Evolutionary conservation across 1,284 basidiomycete genomes (phyloP), one percentile per base, ranked within the genome.

Genomic region (Ganoderma leucocontextum): DNA sequence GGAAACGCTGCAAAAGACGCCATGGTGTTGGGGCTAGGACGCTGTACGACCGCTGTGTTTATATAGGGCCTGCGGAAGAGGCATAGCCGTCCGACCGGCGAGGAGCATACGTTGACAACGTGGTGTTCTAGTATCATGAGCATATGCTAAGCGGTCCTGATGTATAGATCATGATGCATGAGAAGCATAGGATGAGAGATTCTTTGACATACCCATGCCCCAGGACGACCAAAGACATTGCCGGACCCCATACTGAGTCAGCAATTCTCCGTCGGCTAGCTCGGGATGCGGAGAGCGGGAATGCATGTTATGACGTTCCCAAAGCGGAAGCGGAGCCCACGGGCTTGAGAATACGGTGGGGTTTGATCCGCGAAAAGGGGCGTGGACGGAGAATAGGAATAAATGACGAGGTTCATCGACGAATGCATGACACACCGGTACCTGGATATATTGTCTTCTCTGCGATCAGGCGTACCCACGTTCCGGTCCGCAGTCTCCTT

Each of bases 221-320:
- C 13, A 53, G 5, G 7, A 15, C 52, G 25, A 29, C 1, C 15
- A 9, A 13, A 52, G 47, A 38, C 55, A 58, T 38, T 38, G 55
- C 35, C 55, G 55, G n/a, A 35, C 4, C 55, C 55, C 55, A 15
- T 12, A 33, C 33, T 58, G 38, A 58, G 35, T 57, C 53, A 57
- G 53, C 53, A 0, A 35, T 9, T 29, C 17, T 36, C 33, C 33
- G n/a, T 57, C 29, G 17, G 17, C 29, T n/a, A 35, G 13, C 29
- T n/a, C 19, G 17, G 55, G 55, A 38, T 12, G 55, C 35, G 17
- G 33, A 36, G 25, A 33, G 25, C 53, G 17, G 17, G 25, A 33
- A 10, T 17, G 17, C 17, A 15, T 2, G 13, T n/a, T 36, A 36
- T 33, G 55, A 36, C 29, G 33, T 57, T 7, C 33, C 44, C 8